These are phyloP conservation scores for Heliamphora pulchella DNA, from an alignment of 179 eudicot genomes.

Conservation along the genomic window DNA sequence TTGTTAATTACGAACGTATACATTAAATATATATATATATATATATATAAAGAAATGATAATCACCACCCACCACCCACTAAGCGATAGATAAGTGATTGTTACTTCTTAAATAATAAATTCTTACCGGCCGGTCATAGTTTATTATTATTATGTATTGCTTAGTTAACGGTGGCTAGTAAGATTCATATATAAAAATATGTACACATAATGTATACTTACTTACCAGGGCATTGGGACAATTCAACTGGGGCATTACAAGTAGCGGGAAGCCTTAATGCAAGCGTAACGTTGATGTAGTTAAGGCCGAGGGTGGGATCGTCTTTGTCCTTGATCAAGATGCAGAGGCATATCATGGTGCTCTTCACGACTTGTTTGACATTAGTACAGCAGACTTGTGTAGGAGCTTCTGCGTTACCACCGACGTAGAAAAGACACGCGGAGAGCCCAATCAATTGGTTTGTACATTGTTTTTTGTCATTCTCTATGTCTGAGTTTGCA, in stretches of 20 bases:
- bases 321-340: slow-evolving; percentile 59
- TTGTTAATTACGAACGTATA: no score
- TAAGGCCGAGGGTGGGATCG: slow-evolving; percentile 67
- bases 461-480: slow-evolving; percentile 57
- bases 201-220: background rate
- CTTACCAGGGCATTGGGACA: slow-evolving; percentile 54
- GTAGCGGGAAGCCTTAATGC: slow-evolving; percentile 52
- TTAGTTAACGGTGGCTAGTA: no score
- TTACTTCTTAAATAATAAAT: no score
- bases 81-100: no score
- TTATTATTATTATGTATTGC: no score
- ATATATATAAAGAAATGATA: no score
- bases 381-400: slow-evolving; percentile 69
- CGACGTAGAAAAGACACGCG: slow-evolving; percentile 61
- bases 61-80: no score
- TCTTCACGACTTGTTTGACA: slow-evolving; percentile 41
- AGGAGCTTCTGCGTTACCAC: slow-evolving; percentile 50
- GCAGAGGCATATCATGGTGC: slow-evolving; percentile 56
- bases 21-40: no score
- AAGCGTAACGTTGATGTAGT: slow-evolving; percentile 52
- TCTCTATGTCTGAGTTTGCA: slow-evolving; percentile 34
- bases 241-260: slow-evolving; percentile 41
- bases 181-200: background rate
- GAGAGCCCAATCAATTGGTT: slow-evolving; percentile 49
- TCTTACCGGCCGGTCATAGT: no score